These are phyloP conservation scores for Blepharisma stoltei DNA, from an alignment of 73 alveolate genomes.

Conservation along the genomic window DNA sequence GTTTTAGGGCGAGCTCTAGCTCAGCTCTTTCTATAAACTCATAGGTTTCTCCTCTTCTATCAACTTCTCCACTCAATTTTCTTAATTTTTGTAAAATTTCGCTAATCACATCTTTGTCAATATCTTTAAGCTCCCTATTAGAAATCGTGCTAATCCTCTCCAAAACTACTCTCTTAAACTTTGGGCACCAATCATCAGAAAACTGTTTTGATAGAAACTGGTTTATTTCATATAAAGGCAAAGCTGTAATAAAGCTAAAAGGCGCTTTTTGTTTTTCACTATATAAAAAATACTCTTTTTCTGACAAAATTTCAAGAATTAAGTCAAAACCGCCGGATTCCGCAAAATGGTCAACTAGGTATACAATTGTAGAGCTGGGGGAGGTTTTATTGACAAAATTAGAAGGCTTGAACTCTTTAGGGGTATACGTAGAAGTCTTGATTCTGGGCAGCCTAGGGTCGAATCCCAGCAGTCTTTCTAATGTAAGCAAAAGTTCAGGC, in stretches of 20 bases:
- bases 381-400: background rate
- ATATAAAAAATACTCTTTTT: constrained; percentile 2
- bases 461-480: constrained; percentile 42
- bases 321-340: constrained; percentile 6
- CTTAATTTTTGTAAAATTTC: constrained; percentile 30
- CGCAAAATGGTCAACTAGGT: constrained; percentile 8
- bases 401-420: background rate
- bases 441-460: constrained; percentile 26
- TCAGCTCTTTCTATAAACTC: constrained; percentile 34
- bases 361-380: background rate
- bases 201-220: background rate
- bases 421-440: background rate
- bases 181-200: constrained; percentile 20
- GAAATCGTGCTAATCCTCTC: constrained; percentile 35
- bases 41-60: no score
- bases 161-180: constrained; percentile 20
- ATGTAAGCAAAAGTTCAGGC: constrained; percentile 37
- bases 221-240: constrained; percentile 13
- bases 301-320: background rate
- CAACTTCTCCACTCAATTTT: background rate
- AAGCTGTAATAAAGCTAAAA: background rate
- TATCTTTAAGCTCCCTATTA: constrained; percentile 42
- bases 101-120: constrained; percentile 39
- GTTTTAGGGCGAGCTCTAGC: constrained; percentile 50
- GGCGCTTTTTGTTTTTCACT: constrained; percentile 17